Percentiles rank a stretch among this genome's conserved stretches.
These are phyloP conservation scores for Fusarium brevicatenulatum DNA, from an alignment of 2,329 filamentous ascomycete species.

Conservation along the genomic window DNA sequence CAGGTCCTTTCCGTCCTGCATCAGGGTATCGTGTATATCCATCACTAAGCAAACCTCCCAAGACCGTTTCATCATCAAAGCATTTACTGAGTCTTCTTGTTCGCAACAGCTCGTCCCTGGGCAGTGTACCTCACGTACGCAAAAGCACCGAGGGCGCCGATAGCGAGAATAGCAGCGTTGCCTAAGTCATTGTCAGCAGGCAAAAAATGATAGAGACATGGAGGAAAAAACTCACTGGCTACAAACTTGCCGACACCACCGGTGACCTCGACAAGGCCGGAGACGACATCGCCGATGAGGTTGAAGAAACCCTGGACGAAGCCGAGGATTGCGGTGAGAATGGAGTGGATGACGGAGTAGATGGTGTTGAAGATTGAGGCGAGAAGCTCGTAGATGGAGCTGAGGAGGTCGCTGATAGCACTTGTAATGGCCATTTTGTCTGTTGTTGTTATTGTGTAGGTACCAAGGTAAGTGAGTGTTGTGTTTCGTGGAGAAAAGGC, in stretches of 20 bases:
- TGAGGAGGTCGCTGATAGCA: conserved; percentile 52
- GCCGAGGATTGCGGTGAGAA: conserved; percentile 48
- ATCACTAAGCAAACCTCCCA: neutral
- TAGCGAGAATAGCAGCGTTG: conserved; percentile 49
- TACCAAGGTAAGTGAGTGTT: neutral
- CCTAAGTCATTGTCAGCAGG: conserved; percentile 37
- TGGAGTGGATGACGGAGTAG: conserved; percentile 48
- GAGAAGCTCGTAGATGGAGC: conserved; percentile 55
- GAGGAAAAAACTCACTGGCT: conserved; percentile 44
- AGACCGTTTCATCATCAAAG: neutral
- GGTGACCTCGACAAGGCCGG: conserved; percentile 51
- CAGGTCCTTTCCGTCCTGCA: neutral
- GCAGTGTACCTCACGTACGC: conserved; percentile 50
- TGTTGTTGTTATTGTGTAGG: neutral
- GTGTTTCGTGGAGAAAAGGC: neutral
- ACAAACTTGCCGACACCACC: conserved; percentile 54
- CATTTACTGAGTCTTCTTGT: conserved; percentile 47
- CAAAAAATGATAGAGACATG: accelerated
- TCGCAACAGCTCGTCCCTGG: conserved; percentile 43
- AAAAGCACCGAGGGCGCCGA: conserved; percentile 49
- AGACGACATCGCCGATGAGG: conserved; percentile 49
- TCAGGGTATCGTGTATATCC: conserved; percentile 29
- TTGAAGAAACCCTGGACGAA: conserved; percentile 52
- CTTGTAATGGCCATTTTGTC: conserved; percentile 49
- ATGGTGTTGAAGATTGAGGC: conserved; percentile 51